Base-by-base conservation (phyloP, 2,329 filamentous ascomycete genomes). In the Aaosphaeria arxii region DNA sequence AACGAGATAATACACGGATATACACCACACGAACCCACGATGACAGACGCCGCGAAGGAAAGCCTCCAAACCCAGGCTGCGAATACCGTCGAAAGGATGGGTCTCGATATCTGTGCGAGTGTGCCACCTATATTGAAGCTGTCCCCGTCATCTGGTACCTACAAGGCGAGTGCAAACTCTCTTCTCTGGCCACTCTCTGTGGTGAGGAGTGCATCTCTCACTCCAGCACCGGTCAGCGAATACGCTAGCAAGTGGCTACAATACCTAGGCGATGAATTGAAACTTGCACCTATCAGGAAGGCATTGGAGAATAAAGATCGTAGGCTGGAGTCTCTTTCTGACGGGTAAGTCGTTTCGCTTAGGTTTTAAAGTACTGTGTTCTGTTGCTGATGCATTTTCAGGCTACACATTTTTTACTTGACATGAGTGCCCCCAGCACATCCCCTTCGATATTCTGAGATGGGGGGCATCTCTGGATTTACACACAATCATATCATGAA, bases 1-100 rank as follows among this genome's bases (percentile, higher is more conserved):
- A 56, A 56, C 33, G 48, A 51, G n/a, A 47, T 53, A 7, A 39
- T 49, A 28, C 36, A 47, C 29, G 28, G 7, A 29, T 13, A 11
- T 11, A n/a, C 43, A 28, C 24, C 39, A 11, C 17, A 11, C 7
- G 11, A 9, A 2, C 9, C 11, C 17, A 40, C 17, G 2, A 28
- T 11, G 7, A 11, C 17, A 2, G 9, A 7, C 4, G 39, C 11
- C 7, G 9, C 17, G 9, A 13, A 36, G 33, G 9, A 36, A 36
- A 36, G 17, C 33, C n/a, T 36, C 33, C 33, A 36, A 36, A 36
- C 33, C 7, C 7, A 40, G 9, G 39, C 39, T 11, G 7, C 24
- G 3, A 7, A 7, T 17, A 40, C 11, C 39, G 24, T 40, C 17
- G 24, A n/a, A 17, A 7, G 7, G 24, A 40, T 40, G 39, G 39